Base-by-base conservation (phyloP, 768 basidiomycete species). In the Leccinum ochraceum region DNA sequence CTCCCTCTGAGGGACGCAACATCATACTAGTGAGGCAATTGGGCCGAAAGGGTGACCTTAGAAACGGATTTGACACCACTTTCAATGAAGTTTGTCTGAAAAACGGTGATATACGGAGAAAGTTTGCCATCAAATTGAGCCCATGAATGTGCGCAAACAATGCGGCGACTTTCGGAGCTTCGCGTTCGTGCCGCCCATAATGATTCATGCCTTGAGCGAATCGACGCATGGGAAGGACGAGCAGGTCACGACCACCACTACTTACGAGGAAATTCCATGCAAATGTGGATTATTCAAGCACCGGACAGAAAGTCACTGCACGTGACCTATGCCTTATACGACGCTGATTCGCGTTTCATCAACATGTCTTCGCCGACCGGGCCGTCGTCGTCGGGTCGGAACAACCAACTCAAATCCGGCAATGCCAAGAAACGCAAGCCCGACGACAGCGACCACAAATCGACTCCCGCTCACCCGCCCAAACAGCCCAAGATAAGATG, bases 401-500 rank as follows among this genome's bases (percentile, higher is more conserved):
- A 65, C 20, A 59, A 49, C 17, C 53, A 65, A 1, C 54, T 63
- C 59, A 62, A 66, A 32, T 11, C 32, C n/a, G 51, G 20, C 28
- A 58, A 58, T 22, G n/a, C 62, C 52, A 73, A 65, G 53, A 73
- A 72, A 36, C 69, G 71, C 58, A 71, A 72, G 24, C 64, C 57
- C 32, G 28, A 46, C 32, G 61, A 65, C 39, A 44, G 7, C 8
- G 53, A 39, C 2, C 44, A 53, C 4, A 52, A 53, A 32, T 28
- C 20, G 6, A 17, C 37, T 8, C 34, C 20, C n/a, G 30, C 28
- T 24, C 54, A 52, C 1, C 28, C 39, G 10, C 13, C 56, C 24
- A 72, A 72, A 54, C 71, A 72, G 1, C 59, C 65, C 28, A 28
- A 28, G 28, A 28, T 28, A 28, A 28, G 8, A 28, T 28, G 28